Conservation (phyloP, 2,329 filamentous ascomycete species). For the Fusarium sterilihyphosum region DNA sequence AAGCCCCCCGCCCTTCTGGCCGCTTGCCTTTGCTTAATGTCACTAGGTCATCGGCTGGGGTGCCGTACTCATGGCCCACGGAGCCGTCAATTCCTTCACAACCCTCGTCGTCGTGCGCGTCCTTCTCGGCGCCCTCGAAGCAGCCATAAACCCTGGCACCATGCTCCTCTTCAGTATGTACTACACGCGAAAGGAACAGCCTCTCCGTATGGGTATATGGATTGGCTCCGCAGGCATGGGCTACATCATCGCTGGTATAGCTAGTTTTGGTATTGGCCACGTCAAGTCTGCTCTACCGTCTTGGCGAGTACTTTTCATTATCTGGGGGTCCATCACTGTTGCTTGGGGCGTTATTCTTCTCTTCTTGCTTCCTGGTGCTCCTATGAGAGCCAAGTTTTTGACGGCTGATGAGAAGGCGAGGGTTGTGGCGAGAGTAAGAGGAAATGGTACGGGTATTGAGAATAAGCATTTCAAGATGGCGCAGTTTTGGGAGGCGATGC, state of each 20-base stretch:
- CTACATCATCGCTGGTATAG: constrained; percentile 33
- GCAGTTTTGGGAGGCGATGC: constrained; percentile 58
- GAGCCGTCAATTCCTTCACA: background rate
- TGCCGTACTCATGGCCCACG: background rate
- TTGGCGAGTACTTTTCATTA: constrained; percentile 27
- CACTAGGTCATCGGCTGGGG: constrained; percentile 6
- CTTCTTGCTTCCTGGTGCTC: constrained; percentile 62
- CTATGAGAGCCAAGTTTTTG: constrained; percentile 61
- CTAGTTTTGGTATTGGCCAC: constrained; percentile 35
- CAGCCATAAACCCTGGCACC: constrained; percentile 6
- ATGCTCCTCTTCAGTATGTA: constrained; percentile 38
- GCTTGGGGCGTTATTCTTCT: constrained; percentile 65
- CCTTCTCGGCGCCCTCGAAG: background rate
- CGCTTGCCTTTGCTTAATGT: rapidly evolving
- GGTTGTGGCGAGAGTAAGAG: constrained; percentile 59
- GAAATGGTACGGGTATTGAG: constrained; percentile 62
- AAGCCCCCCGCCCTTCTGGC: rapidly evolving
- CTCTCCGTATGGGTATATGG: constrained; percentile 35
- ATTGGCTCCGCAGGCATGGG: constrained; percentile 26
- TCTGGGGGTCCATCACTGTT: constrained; percentile 41
- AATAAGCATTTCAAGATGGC: constrained; percentile 60
- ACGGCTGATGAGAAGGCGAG: constrained; percentile 56
- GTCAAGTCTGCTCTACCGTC: constrained; percentile 13
- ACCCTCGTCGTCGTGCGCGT: background rate
- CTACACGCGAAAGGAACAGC: constrained; percentile 30